Percentiles rank a stretch among this genome's conserved stretches.
Evolutionary conservation across 257 asterid species (phyloP).

Genomic region (Lycium barbarum): DNA sequence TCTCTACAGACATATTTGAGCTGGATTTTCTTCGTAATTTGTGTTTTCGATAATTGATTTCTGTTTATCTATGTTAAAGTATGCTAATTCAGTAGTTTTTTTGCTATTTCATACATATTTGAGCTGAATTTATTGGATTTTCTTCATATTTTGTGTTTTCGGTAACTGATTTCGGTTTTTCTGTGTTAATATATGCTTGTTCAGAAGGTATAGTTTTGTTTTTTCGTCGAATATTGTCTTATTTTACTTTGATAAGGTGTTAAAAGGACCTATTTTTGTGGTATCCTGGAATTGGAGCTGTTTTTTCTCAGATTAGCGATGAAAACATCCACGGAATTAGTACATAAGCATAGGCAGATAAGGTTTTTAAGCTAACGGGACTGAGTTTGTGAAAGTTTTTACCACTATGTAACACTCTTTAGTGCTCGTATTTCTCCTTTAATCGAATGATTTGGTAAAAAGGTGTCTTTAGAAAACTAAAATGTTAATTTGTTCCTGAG

Average conservation of each 20-base stretch:
- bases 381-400: not conserved
- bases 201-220: not conserved
- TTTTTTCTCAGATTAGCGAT: not conserved
- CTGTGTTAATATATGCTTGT: not conserved
- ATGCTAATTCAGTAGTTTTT: too few relatives aligned
- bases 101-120: too few relatives aligned
- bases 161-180: not conserved
- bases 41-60: too few relatives aligned
- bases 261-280: not conserved
- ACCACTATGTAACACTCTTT: too few relatives aligned
- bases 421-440: not conserved
- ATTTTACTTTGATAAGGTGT: not conserved
- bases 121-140: not conserved
- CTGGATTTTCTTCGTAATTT: too few relatives aligned
- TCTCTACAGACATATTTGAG: too few relatives aligned
- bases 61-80: too few relatives aligned
- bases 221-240: not conserved
- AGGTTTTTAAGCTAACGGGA: not conserved
- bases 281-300: not conserved
- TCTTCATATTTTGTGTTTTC: not conserved
- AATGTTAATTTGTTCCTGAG: not conserved
- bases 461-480: not conserved
- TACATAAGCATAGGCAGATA: not conserved
- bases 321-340: too few relatives aligned
- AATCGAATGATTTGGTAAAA: not conserved